Evolutionary conservation across 202 grass and related monocot species (phyloP).

Genomic region (Zizania palustris): DNA sequence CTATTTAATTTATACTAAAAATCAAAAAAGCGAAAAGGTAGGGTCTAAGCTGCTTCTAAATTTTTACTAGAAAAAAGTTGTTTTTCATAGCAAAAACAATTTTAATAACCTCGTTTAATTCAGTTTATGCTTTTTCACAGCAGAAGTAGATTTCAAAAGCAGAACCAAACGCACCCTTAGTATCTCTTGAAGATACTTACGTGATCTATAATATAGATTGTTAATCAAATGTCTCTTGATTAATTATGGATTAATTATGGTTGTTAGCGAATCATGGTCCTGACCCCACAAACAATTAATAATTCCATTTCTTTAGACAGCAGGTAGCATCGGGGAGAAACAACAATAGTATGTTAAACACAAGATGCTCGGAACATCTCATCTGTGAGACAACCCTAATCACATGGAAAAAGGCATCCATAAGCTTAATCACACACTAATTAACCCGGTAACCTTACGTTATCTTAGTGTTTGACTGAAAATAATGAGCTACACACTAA

Average conservation of each 20-base stretch:
- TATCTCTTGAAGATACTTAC: too few relatives aligned
- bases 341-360: background rate
- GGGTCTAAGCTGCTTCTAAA: too few relatives aligned
- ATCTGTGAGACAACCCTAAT: background rate
- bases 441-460: slow-evolving; percentile 26
- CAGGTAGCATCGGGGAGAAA: slow-evolving; percentile 17
- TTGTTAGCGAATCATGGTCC: slow-evolving; percentile 37
- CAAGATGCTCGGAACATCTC: slow-evolving; percentile 51
- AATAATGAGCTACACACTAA: slow-evolving; percentile 26
- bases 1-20: too few relatives aligned
- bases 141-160: too few relatives aligned
- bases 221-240: background rate
- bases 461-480: slow-evolving; percentile 34
- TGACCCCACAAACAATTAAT: slow-evolving; percentile 34
- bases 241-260: slow-evolving; percentile 33
- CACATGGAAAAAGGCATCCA: background rate
- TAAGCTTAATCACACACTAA: slow-evolving; percentile 20
- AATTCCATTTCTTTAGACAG: background rate
- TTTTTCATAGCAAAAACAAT: too few relatives aligned
- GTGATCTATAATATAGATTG: too few relatives aligned
- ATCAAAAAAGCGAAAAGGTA: too few relatives aligned
- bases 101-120: too few relatives aligned
- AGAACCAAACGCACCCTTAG: too few relatives aligned
- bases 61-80: too few relatives aligned
- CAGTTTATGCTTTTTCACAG: too few relatives aligned